phyloP scores from a whole-genome alignment of 2,329 filamentous ascomycete genomes.

The Elsinoe necatrix region DNA sequence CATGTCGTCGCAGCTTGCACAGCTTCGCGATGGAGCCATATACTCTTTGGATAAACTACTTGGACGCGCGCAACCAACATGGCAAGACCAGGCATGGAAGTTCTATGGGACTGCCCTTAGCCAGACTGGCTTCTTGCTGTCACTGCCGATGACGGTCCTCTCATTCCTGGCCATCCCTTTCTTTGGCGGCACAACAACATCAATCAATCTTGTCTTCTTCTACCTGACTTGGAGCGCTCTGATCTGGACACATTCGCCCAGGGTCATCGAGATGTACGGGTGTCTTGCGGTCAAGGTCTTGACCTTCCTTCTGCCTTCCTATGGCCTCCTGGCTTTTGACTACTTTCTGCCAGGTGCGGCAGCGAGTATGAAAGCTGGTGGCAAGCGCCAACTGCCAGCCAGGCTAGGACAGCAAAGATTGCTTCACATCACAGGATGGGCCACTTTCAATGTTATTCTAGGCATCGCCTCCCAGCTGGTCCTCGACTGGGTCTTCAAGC shows the following conservation, averaged over 20 bases:
- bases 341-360: conserved; percentile 12
- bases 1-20: conserved; percentile 17
- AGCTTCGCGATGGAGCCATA: conserved; percentile 23
- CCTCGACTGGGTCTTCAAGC: conserved; percentile 48
- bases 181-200: conserved; percentile 67
- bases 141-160: conserved; percentile 35
- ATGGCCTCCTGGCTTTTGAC: conserved; percentile 67
- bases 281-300: conserved; percentile 58
- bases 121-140: conserved; percentile 24
- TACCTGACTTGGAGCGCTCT: conserved; percentile 85
- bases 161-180: conserved; percentile 65
- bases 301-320: conserved; percentile 65
- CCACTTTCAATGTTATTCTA: conserved; percentile 48
- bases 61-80: conserved; percentile 21
- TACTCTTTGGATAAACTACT: conserved; percentile 27
- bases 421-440: conserved; percentile 45
- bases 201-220: conserved; percentile 78
- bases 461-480: conserved; percentile 46
- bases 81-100: conserved; percentile 21
- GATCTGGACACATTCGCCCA: conserved; percentile 64
- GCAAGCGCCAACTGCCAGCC: conserved; percentile 41
- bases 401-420: conserved; percentile 36
- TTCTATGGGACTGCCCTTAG: conserved; percentile 23
- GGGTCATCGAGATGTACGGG: conserved; percentile 67
- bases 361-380: conserved; percentile 51